Evolutionary conservation across 2,329 filamentous ascomycete genomes (phyloP), one percentile per base, ranked within the genome.

Genomic region (Pseudohalonectria lignicola): DNA sequence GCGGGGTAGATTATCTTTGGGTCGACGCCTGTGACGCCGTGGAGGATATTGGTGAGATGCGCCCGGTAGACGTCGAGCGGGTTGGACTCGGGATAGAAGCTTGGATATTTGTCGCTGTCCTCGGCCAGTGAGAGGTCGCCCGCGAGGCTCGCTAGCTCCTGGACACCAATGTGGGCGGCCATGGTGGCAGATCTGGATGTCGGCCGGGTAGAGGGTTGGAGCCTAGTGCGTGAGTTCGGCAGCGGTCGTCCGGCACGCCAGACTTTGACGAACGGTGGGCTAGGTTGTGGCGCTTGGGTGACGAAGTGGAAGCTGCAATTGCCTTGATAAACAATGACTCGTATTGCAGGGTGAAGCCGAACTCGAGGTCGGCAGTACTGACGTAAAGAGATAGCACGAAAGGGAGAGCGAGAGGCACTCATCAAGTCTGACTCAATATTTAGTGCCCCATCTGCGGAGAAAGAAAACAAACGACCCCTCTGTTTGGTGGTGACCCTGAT

Each of bases 51-150:
- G 44, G 82, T 79, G 45, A 93, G 74, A 55, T 88, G 82, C 28
- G 78, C 75, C 43, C 86, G 74, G 68, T 87, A 93, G 43, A 90
- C 70, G 52, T 92, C 86, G 51, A 84, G 67, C 4, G 82, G 80
- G 62, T 92, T 92, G 49, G 73, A 63, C 21, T 79, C 70, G 39
- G 83, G 82, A 53, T 80, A 66, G 50, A 69, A 75, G 53, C 67
- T 67, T 29, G 75, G 69, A 53, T 66, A 79, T 41, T 54, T 56
- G 37, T 61, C 54, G 34, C 55, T 45, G 43, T 60, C 48, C 37
- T 55, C 53, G 36, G 52, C 50, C 37, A 64, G 50, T 40, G 50
- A 42, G 37, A 64, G 51, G 47, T 54, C 55, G 38, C 53, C 50
- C 46, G 61, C 53, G 41, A 56, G 50, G 40, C 51, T 47, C 21